Conservation (phyloP, 768 basidiomycete genomes). For the Gloeophyllum trabeum region DNA sequence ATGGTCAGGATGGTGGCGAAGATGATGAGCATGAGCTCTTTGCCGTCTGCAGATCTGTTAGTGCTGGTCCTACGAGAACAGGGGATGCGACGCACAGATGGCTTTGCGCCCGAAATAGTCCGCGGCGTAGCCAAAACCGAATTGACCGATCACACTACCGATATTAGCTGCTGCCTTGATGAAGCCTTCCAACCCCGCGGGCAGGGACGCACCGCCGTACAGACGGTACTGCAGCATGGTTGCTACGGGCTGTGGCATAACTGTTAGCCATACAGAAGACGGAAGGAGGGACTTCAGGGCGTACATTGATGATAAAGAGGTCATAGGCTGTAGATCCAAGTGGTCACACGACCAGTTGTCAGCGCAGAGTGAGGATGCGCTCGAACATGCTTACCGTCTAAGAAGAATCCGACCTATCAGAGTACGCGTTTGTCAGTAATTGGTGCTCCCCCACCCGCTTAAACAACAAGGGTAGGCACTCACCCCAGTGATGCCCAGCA, state of each 20-base stretch:
- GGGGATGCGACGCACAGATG: slow-evolving; percentile 31
- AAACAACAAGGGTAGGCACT: too few species aligned
- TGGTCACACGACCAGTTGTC: slow-evolving; percentile 1
- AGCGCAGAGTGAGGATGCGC: not conserved
- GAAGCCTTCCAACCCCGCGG: slow-evolving; percentile 45
- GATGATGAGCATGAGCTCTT: slow-evolving; percentile 75
- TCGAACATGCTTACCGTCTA: slow-evolving; percentile 45
- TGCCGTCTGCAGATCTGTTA: slow-evolving; percentile 36
- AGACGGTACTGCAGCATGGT: slow-evolving; percentile 60
- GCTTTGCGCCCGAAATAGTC: slow-evolving; percentile 62
- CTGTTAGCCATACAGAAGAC: not conserved
- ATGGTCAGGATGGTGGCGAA: slow-evolving; percentile 63
- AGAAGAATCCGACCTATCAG: slow-evolving; percentile 53
- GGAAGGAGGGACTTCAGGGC: slow-evolving; percentile 8
- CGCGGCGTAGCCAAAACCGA: slow-evolving; percentile 52
- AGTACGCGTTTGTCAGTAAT: not conserved
- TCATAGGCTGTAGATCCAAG: slow-evolving; percentile 41
- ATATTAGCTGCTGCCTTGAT: slow-evolving; percentile 64
- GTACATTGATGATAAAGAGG: slow-evolving; percentile 58
- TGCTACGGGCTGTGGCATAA: slow-evolving; percentile 39
- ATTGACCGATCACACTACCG: slow-evolving; percentile 62
- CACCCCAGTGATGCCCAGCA: slow-evolving; percentile 52
- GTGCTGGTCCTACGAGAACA: slow-evolving; percentile 3
- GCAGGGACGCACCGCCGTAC: slow-evolving; percentile 39
- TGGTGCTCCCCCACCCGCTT: too few species aligned